Conservation (phyloP, 2,329 filamentous ascomycete species). For the Claviceps sp. region DNA sequence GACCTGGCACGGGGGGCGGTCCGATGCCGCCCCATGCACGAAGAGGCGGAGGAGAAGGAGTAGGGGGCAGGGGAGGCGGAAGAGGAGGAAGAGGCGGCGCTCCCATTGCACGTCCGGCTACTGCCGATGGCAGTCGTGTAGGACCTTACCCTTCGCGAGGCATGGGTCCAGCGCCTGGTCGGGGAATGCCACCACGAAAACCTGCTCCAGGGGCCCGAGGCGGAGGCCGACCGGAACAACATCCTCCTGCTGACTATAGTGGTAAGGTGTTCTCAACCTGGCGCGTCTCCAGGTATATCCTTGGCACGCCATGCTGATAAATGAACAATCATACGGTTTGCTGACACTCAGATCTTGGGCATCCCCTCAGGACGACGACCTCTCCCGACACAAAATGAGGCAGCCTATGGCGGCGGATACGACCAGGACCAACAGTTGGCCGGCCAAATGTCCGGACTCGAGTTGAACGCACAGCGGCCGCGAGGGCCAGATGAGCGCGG, state of each 20-base stretch:
- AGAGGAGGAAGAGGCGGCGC: conserved; percentile 21
- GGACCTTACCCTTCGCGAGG: conserved; percentile 26
- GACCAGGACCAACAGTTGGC: conserved; percentile 18
- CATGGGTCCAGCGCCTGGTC: conserved; percentile 16
- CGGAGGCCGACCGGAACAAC: conserved; percentile 3
- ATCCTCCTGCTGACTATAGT: conserved; percentile 2
- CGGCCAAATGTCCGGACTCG: conserved; percentile 23
- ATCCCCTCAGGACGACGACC: conserved; percentile 12
- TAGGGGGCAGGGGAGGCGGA: neutral
- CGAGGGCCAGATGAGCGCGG: conserved; percentile 15
- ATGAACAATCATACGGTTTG: neutral
- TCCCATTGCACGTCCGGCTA: conserved; percentile 28
- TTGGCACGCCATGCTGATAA: neutral
- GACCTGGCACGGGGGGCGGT: conserved; percentile 26
- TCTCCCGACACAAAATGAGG: conserved; percentile 9
- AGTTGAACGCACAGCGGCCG: conserved; percentile 17
- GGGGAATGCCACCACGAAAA: conserved; percentile 9
- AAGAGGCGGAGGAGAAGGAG: conserved; percentile 18
- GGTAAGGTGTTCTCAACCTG: conserved; percentile 2
- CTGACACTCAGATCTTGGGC: neutral
- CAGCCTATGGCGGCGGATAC: conserved; percentile 12
- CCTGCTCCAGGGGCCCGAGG: neutral
- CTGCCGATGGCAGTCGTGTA: conserved; percentile 23
- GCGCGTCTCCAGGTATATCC: neutral
- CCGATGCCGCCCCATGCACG: conserved; percentile 30